Evolutionary conservation across 148 eudicot species (phyloP), one percentile per base, ranked within the genome.

Genomic region (Rhododendron ovatum): DNA sequence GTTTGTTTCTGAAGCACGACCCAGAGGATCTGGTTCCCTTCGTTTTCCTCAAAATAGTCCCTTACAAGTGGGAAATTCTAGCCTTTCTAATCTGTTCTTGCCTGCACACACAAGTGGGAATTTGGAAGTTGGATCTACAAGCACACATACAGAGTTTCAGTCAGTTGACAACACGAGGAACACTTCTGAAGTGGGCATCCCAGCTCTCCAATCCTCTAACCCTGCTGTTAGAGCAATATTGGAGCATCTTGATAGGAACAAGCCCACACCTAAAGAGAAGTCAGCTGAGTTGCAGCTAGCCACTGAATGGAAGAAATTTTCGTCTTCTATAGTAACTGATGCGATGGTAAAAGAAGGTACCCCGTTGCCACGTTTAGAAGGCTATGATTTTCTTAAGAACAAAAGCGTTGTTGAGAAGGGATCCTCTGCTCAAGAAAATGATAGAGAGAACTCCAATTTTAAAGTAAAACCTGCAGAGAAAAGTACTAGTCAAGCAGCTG

Each of bases 241-340:
- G 86, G 98, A 94, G 87, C 96, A 93, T 85, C 93, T 97, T 55
- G 93, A 90, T 86, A 91, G 91, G 85, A 90, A 88, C 92, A 91
- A 75, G 59, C 91, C 96, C 61, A 92, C 96, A 39, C 93, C 92
- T 51, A 91, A 91, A 86, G 94, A 95, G 55, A 92, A 85, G 88
- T 90, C 90, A 71, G 93, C 91, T 85, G 98, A 97, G 87, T 86
- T 94, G 89, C 92, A 90, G 91, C 86, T 93, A 57, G 95, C 89
- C 37, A 83, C 91, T 83, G 88, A 90, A 85, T 87, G 92, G 91
- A 93, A 87, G 82, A 95, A 85, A 50, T 75, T 90, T 78, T 80
- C 94, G 37, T 63, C 89, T 84, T 71, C 89, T 80, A 81, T 87
- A 80, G 41, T 73, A 50, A 37, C 87, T 80, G 90, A 82, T 83